These are phyloP conservation scores for Lodderomyces theae DNA, from an alignment of 1,139 yeast genomes.

Conservation along the genomic window DNA sequence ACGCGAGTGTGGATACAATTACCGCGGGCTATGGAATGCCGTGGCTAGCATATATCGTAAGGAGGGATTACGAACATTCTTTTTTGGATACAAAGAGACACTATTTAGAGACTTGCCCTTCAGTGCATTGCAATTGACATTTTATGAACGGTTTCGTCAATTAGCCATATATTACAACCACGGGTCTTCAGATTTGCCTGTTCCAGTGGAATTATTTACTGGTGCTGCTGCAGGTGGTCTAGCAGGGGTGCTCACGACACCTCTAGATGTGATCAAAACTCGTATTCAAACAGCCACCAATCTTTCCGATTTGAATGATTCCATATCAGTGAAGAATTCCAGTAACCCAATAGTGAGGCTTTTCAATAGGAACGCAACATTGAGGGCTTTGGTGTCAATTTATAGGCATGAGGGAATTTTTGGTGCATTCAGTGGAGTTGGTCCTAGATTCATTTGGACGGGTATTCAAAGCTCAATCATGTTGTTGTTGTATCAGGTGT, in stretches of 20 bases:
- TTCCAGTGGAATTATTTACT: conserved; percentile 65
- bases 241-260: conserved; percentile 82
- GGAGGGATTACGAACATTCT: conserved; percentile 77
- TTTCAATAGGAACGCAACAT: conserved; percentile 52
- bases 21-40: conserved; percentile 69
- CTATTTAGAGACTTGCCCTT: conserved; percentile 88
- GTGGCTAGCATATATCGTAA: conserved; percentile 53
- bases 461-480: conserved; percentile 92
- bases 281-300: conserved; percentile 71
- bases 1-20: conserved; percentile 77
- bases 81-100: conserved; percentile 92
- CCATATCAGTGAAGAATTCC: conserved; percentile 10
- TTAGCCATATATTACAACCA: conserved; percentile 48
- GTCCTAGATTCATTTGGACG: conserved; percentile 96
- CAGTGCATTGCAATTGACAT: conserved; percentile 93
- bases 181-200: conserved; percentile 49
- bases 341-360: conserved; percentile 15
- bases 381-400: conserved; percentile 62
- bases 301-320: conserved; percentile 12
- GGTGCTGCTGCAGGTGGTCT: conserved; percentile 98
- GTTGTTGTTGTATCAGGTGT: conserved; percentile 78
- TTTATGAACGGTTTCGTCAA: conserved; percentile 80
- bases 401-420: conserved; percentile 70
- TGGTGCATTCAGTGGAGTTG: conserved; percentile 91
- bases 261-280: conserved; percentile 90